Conservation (phyloP, 345 rosid genomes). For the Euclidium syriacum region DNA sequence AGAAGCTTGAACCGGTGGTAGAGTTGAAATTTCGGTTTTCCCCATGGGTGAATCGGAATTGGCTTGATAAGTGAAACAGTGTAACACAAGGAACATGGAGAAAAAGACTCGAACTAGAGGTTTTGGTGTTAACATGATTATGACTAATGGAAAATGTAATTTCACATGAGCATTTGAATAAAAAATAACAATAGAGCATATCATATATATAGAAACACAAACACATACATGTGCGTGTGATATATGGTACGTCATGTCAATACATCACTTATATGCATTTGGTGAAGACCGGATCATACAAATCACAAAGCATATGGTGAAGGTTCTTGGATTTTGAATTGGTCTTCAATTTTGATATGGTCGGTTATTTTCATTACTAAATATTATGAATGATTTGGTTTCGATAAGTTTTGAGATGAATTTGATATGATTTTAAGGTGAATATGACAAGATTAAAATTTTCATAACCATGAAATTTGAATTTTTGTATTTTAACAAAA, state of each 20-base stretch:
- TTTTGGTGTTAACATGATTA: constrained; percentile 6
- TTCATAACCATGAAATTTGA: too few species aligned
- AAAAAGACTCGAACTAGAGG: background rate
- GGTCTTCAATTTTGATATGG: background rate
- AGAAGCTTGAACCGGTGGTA: constrained; percentile 25
- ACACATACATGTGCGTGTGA: background rate
- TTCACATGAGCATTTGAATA: background rate
- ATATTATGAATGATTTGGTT: too few species aligned
- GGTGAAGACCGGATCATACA: constrained; percentile 21
- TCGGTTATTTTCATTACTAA: background rate
- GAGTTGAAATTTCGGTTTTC: constrained; percentile 17
- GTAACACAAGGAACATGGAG: constrained; percentile 7
- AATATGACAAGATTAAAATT: too few species aligned
- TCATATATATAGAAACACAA: too few species aligned
- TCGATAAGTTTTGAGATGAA: too few species aligned
- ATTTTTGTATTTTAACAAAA: too few species aligned
- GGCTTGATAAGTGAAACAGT: constrained; percentile 5
- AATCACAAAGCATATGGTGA: constrained; percentile 1
- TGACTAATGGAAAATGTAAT: background rate
- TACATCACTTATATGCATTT: constrained; percentile 19
- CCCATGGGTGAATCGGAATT: constrained; percentile 7
- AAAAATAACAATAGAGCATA: background rate
- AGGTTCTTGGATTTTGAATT: constrained; percentile 12
- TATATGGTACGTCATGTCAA: background rate
- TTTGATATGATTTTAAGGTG: too few species aligned